Evolutionary conservation across 495 filamentous ascomycete genomes (phyloP).

Genomic region (Bacidia rubella): DNA sequence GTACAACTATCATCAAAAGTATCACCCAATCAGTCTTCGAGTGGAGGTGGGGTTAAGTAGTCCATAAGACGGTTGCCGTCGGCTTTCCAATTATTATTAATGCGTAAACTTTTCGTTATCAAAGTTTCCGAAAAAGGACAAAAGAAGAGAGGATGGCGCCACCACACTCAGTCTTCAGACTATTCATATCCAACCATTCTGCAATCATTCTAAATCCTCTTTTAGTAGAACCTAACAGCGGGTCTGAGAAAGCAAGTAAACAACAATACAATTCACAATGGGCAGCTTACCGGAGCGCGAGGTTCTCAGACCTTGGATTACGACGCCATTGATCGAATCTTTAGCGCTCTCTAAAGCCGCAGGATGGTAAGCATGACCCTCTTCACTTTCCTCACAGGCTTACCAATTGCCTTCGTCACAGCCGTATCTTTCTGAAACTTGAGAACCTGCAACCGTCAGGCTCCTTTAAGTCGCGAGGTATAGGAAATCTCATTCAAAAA

Average conservation of each 20-base stretch:
- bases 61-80: too few relatives aligned
- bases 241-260: too few relatives aligned
- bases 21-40: too few relatives aligned
- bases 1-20: too few relatives aligned
- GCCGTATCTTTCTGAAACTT: conserved; percentile 79
- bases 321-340: conserved; percentile 61
- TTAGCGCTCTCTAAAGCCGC: conserved; percentile 52
- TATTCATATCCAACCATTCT: too few relatives aligned
- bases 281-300: background rate
- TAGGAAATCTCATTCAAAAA: conserved; percentile 65
- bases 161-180: too few relatives aligned
- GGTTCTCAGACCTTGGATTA: conserved; percentile 43
- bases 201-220: too few relatives aligned
- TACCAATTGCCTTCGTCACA: conserved; percentile 16
- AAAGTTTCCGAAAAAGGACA: background rate
- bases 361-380: conserved; percentile 44
- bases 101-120: background rate
- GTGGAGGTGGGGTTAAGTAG: too few relatives aligned
- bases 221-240: too few relatives aligned
- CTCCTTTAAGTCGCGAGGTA: conserved; percentile 89
- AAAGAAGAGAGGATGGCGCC: background rate
- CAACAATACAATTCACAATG: background rate
- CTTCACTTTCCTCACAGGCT: background rate
- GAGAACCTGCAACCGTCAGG: conserved; percentile 87
- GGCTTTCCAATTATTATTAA: too few relatives aligned